A percentile compares a stretch with the other conserved stretches of the same genome.
phyloP scores from a whole-genome alignment of 164 flowering plant species.

The Macadamia tetraphylla region DNA sequence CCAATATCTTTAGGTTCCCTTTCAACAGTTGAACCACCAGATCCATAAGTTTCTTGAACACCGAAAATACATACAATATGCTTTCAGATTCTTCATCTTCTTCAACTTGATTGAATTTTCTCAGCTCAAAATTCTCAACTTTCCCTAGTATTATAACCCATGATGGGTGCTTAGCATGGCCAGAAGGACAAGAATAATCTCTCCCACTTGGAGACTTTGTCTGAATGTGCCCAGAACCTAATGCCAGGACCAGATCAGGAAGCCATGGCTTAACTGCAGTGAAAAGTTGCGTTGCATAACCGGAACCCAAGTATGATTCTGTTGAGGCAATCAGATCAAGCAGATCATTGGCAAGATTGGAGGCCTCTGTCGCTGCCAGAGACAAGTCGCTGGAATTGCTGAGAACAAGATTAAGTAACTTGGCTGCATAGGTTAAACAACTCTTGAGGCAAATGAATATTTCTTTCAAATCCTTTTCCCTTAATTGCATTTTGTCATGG shows the following conservation, averaged over 20 bases:
- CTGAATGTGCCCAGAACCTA: slow-evolving; percentile 41
- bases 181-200: neutral
- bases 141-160: slow-evolving; percentile 60
- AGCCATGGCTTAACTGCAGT: slow-evolving; percentile 65
- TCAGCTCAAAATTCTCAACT: slow-evolving; percentile 42
- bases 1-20: slow-evolving; percentile 39
- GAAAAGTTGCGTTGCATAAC: slow-evolving; percentile 42
- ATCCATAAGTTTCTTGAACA: slow-evolving; percentile 43
- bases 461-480: slow-evolving; percentile 46
- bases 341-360: slow-evolving; percentile 45
- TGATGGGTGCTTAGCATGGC: slow-evolving; percentile 23
- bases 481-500: slow-evolving; percentile 22
- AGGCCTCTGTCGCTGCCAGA: slow-evolving; percentile 30
- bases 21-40: slow-evolving; percentile 35
- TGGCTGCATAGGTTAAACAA: slow-evolving; percentile 73
- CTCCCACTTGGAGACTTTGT: slow-evolving; percentile 21
- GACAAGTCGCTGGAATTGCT: slow-evolving; percentile 30
- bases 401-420: slow-evolving; percentile 58
- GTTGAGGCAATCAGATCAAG: slow-evolving; percentile 46
- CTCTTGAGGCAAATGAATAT: slow-evolving; percentile 48
- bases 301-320: slow-evolving; percentile 55
- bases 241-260: slow-evolving; percentile 73
- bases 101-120: slow-evolving; percentile 25
- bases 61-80: slow-evolving; percentile 22
- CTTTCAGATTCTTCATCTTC: slow-evolving; percentile 35